Percentiles rank a stretch among this genome's conserved stretches.
Evolutionary conservation across 177 flowering plant species (phyloP).

Genomic region (Vitis hybrid): DNA sequence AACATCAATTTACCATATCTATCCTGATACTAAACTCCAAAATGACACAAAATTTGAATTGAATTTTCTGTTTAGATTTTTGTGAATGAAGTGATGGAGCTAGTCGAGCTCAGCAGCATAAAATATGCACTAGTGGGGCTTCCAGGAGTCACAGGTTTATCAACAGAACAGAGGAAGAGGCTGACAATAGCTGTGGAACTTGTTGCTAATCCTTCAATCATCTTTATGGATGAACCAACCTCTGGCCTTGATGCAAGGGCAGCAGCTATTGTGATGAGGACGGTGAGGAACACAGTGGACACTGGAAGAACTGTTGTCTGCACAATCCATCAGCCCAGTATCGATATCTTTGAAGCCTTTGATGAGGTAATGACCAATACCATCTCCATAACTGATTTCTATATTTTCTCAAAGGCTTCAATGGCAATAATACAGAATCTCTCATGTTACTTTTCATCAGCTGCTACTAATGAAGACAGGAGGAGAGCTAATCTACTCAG

Average conservation of each 20-base stretch:
- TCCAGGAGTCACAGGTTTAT: slow-evolving; percentile 77
- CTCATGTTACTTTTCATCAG: slow-evolving; percentile 22
- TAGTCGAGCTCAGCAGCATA: slow-evolving; percentile 66
- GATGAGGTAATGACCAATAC: slow-evolving; percentile 49
- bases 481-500: slow-evolving; percentile 80
- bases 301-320: slow-evolving; percentile 84
- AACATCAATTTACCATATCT: not conserved
- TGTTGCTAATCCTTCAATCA: slow-evolving; percentile 85
- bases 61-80: slow-evolving; percentile 41
- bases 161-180: slow-evolving; percentile 84
- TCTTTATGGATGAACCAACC: slow-evolving; percentile 92
- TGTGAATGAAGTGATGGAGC: slow-evolving; percentile 75
- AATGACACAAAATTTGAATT: not conserved
- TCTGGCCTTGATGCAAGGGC: slow-evolving; percentile 90
- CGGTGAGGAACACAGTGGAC: slow-evolving; percentile 78
- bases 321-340: slow-evolving; percentile 90
- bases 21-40: too few relatives aligned
- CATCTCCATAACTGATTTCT: too few relatives aligned
- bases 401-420: too few relatives aligned
- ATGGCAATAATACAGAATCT: too few relatives aligned
- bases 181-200: slow-evolving; percentile 88
- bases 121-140: slow-evolving; percentile 74
- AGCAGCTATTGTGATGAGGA: slow-evolving; percentile 86
- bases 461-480: slow-evolving; percentile 86
- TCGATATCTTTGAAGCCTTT: slow-evolving; percentile 81